These are phyloP conservation scores for Coemansia sp. DNA, from an alignment of 192 early-diverging fungal species.

Conservation along the genomic window DNA sequence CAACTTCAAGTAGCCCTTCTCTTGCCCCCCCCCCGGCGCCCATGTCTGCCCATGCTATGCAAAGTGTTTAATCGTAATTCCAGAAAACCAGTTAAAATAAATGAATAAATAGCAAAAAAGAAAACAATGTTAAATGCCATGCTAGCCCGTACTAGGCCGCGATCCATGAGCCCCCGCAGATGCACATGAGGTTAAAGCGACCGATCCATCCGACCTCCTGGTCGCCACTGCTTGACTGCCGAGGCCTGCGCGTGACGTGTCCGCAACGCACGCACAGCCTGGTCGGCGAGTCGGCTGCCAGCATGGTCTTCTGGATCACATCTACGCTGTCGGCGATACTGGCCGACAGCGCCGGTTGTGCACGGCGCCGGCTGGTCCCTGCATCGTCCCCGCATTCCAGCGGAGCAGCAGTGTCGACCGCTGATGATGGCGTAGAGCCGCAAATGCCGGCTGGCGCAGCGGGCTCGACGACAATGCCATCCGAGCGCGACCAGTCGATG, in stretches of 20 bases:
- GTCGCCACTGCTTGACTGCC: not conserved
- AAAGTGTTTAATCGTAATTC: not conserved
- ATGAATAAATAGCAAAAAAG: too few species aligned
- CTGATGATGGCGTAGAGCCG: conserved; percentile 6
- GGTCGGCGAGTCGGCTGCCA: conserved; percentile 22
- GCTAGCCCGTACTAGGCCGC: conserved; percentile 8
- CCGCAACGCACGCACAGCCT: conserved; percentile 45
- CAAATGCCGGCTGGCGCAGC: not conserved
- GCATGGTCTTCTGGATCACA: conserved; percentile 45
- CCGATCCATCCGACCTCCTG: conserved; percentile 28
- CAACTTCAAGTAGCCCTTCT: conserved; percentile 32
- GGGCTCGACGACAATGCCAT: conserved; percentile 39
- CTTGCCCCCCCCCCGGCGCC: too few species aligned
- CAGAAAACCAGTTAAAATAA: too few species aligned
- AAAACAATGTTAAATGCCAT: too few species aligned
- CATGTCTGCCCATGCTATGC: not conserved
- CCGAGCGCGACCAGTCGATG: conserved; percentile 52
- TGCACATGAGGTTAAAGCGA: conserved; percentile 37
- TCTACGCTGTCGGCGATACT: conserved; percentile 31
- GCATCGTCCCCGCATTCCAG: too few species aligned
- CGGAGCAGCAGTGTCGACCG: not conserved
- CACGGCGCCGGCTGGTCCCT: not conserved
- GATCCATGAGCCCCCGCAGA: conserved; percentile 49
- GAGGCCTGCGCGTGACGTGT: conserved; percentile 27
- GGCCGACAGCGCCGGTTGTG: not conserved